phyloP scores from a whole-genome alignment of 106 monocot species.

The Chionographis japonica region DNA sequence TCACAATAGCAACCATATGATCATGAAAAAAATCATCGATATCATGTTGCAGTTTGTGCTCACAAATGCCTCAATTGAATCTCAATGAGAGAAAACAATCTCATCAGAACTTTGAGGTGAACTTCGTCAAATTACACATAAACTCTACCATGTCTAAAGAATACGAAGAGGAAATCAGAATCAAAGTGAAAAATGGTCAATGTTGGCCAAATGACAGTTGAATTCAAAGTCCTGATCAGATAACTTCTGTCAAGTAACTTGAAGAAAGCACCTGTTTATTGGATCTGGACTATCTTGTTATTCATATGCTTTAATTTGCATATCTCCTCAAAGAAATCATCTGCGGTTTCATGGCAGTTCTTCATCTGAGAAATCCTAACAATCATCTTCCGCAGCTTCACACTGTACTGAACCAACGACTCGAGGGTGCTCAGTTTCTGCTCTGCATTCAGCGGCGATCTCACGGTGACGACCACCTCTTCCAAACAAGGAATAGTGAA shows the following conservation, averaged over 20 bases:
- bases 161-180: background rate
- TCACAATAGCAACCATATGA: too few relatives aligned
- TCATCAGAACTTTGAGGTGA: too few relatives aligned
- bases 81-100: too few relatives aligned
- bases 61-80: too few relatives aligned
- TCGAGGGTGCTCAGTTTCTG: slow-evolving; percentile 84
- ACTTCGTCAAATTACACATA: too few relatives aligned
- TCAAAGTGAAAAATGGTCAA: slow-evolving; percentile 1
- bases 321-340: slow-evolving; percentile 88
- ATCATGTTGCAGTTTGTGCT: too few relatives aligned
- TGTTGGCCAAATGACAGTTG: background rate
- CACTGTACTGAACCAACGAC: slow-evolving; percentile 49
- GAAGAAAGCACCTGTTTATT: slow-evolving; percentile 24
- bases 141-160: background rate
- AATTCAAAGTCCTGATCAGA: background rate
- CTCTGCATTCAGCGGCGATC: slow-evolving; percentile 87
- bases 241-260: background rate
- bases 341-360: slow-evolving; percentile 66
- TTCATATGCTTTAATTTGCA: slow-evolving; percentile 61
- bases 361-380: slow-evolving; percentile 89
- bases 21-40: too few relatives aligned
- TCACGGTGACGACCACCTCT: slow-evolving; percentile 67
- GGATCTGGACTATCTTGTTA: slow-evolving; percentile 47
- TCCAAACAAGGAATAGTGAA: slow-evolving; percentile 75
- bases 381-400: slow-evolving; percentile 52